Evolutionary conservation across 345 rosid species (phyloP), one percentile per base, ranked within the genome.

Genomic region (Salix brachista): DNA sequence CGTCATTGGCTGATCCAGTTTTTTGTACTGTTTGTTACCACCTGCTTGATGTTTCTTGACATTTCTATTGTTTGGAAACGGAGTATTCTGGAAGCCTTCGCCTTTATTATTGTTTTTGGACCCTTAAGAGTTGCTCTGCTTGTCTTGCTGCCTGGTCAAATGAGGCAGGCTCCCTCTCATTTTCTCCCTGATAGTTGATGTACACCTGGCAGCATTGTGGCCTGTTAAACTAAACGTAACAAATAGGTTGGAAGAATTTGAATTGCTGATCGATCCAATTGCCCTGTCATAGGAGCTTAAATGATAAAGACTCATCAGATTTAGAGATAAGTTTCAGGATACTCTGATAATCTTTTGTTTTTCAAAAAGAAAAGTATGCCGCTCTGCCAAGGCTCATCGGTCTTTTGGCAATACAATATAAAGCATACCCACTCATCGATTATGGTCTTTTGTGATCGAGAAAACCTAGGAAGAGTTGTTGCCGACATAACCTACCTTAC

Each of bases 11-110:
- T 41, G 3, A 0, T 3, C 44, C 44, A 10, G 7, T 34, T 34
- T 5, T 34, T 44, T 8, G 81, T 79, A 3, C 60, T 79, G 81
- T 30, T 79, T 18, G 69, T 73, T 30, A 79, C 81, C 44, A 67
- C 81, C 25, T 73, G 72, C 52, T 79, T 79, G 52, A 79, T 79
- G 81, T 56, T 67, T 23, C 60, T 79, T 44, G 60, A 73, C 17
- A 79, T 79, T 21, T 68, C 62, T 18, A 79, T 37, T 28, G 77
- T 79, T 1, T 79, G 81, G 77, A 73, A 78, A 62, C 46, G 25
- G 74, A 65, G 42, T 42, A 34, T 73, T 19, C 42, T 68, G 50
- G 71, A 42, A 41, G 71, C 71, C 23, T 39, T 68, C 41, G 3
- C 28, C n/a, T 68, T 41, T 68, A 28, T 68, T 10, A 19, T 73